These are phyloP conservation scores for Mycosphaerelloides madeirae DNA, from an alignment of 2,329 filamentous ascomycete genomes.

Conservation along the genomic window DNA sequence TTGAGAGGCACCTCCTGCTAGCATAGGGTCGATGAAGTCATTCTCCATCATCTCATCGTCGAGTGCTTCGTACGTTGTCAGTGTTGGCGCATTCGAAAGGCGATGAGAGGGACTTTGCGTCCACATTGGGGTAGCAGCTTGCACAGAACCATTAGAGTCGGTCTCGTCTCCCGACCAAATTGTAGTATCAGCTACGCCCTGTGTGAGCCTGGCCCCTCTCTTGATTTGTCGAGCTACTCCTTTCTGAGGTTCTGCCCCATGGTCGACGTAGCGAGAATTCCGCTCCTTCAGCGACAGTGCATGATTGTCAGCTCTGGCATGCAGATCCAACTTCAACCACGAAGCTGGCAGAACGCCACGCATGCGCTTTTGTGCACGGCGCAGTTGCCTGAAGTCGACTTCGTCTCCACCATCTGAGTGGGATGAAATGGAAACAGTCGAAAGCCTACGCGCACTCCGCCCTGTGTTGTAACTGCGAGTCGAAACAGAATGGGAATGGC, in stretches of 20 bases:
- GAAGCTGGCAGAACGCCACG: constrained; percentile 48
- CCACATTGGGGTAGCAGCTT: neutral
- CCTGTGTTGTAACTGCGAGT: neutral
- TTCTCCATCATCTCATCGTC: constrained; percentile 42
- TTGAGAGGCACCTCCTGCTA: constrained; percentile 21
- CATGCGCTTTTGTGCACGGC: constrained; percentile 38
- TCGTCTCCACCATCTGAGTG: constrained; percentile 22
- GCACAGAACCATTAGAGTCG: constrained; percentile 13
- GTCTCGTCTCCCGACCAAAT: constrained; percentile 30
- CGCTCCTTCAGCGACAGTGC: neutral
- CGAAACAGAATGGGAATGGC: constrained; percentile 11
- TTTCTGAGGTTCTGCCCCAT: constrained; percentile 18
- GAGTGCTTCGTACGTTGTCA: constrained; percentile 8
- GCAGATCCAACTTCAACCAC: constrained; percentile 46
- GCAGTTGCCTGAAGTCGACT: constrained; percentile 24
- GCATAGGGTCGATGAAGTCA: constrained; percentile 42
- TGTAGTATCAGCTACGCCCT: neutral
- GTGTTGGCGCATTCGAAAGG: neutral
- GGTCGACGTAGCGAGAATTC: too few relatives aligned
- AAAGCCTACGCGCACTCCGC: neutral
- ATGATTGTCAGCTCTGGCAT: constrained; percentile 18
- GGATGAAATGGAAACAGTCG: constrained; percentile 2
- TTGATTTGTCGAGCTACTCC: constrained; percentile 22
- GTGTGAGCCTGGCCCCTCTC: neutral
- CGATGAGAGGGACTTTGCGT: constrained; percentile 7